Percentiles rank a stretch among this genome's conserved stretches.
These are phyloP conservation scores for Excoecaria cochinchinensis DNA, from an alignment of 345 rosid species.

Conservation along the genomic window DNA sequence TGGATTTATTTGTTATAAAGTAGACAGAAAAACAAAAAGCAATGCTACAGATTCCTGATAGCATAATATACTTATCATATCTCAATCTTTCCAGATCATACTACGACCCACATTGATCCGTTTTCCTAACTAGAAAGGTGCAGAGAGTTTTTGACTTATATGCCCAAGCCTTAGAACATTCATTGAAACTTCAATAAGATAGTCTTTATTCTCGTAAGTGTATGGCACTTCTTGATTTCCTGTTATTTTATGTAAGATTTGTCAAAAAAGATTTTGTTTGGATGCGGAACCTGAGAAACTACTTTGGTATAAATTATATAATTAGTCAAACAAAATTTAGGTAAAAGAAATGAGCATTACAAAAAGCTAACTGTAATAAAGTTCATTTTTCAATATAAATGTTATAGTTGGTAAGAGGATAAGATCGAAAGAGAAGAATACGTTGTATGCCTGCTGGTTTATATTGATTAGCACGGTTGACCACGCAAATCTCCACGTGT, in stretches of 20 bases:
- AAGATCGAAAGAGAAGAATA: not conserved
- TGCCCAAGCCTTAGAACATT: not conserved
- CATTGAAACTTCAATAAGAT: not conserved
- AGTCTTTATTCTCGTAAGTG: no score
- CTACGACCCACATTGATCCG: not conserved
- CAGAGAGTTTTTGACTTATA: no score
- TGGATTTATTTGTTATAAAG: no score
- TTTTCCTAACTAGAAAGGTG: not conserved
- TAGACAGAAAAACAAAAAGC: no score
- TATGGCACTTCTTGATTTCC: no score
- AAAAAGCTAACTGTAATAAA: no score
- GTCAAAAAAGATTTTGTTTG: not conserved
- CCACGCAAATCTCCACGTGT: constrained; percentile 8
- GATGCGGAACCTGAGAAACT: not conserved
- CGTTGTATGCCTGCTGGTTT: not conserved
- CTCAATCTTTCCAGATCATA: not conserved
- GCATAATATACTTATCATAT: not conserved
- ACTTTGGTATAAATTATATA: no score
- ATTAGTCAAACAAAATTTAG: not conserved
- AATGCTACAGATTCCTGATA: not conserved
- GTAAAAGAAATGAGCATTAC: no score
- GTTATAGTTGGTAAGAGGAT: not conserved
- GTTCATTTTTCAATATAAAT: no score
- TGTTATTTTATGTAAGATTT: not conserved
- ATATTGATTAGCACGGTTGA: not conserved